These are phyloP conservation scores for Ricinus communis DNA, from an alignment of 345 rosid genomes.

Conservation along the genomic window DNA sequence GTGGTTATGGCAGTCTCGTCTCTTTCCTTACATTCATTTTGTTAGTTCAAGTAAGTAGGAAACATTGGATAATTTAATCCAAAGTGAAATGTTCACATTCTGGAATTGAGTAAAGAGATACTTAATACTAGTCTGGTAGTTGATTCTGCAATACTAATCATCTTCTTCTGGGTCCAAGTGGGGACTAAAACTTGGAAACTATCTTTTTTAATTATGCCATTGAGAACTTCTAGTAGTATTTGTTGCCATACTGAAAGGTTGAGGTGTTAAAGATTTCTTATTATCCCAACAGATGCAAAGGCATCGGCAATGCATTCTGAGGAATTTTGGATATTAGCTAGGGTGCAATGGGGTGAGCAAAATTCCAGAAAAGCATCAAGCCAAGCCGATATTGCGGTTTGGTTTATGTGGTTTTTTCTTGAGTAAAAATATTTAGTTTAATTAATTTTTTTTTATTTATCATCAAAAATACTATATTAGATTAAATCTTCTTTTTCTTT, in stretches of 20 bases:
- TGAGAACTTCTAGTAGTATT: not conserved
- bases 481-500: too few species aligned
- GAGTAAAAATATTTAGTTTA: too few species aligned
- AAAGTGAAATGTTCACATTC: constrained; percentile 4
- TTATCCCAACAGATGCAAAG: too few species aligned
- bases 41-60: not conserved
- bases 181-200: not conserved
- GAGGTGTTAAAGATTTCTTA: too few species aligned
- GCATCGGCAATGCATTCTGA: too few species aligned
- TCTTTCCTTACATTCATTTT: constrained; percentile 7
- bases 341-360: too few species aligned
- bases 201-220: not conserved
- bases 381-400: too few species aligned
- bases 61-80: not conserved
- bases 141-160: not conserved
- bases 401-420: too few species aligned
- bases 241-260: not conserved
- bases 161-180: not conserved
- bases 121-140: not conserved
- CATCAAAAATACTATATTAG: too few species aligned
- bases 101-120: not conserved
- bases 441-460: too few species aligned
- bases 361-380: too few species aligned
- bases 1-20: not conserved
- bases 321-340: too few species aligned